Evolutionary conservation across 805 yeast species (phyloP), one percentile per base, ranked within the genome.

Genomic region (Candida sithepensis): DNA sequence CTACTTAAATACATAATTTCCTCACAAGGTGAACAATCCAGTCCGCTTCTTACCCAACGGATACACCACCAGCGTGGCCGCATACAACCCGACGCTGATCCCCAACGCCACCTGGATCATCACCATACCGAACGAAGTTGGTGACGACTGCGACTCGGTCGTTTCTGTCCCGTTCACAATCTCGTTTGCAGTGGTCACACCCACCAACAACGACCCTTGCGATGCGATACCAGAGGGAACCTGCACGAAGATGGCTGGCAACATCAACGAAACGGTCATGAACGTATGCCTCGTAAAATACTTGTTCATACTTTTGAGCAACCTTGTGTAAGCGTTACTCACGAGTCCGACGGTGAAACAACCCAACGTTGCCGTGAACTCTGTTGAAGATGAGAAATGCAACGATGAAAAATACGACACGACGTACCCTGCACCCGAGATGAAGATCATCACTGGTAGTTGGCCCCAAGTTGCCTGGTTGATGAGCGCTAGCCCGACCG

Each of bases 211-310:
- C 2, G 95, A 79, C 33, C 95, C 86, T 58, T 90, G 92, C 0
- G 96, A 82, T 2, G 97, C 97, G 50, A 92, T 82, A 64, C 97
- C 97, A 1, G 92, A 84, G 3, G 98, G 98, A 40, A 92, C 97
- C 65, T 87, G 95, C 3, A 89, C 96, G 61, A 92, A 91, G 41
- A 92, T 88, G 0, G 92, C 98, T 0, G 98, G 98, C 46, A 92
- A 68, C 96, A 92, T 92, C 6, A 96, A 94, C 21, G 96, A 85
- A 22, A 91, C 96, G 0, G 98, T 97, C 70, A 92, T 79, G 24
- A 62, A 60, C 6, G 67, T 52, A 2, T 65, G 59, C 26, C 54
- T 55, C 10, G 55, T 50, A 14, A 63, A 52, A n/a, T 51, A 51
- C 42, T 55, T 55, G 42, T 56, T 57, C 36, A 61, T 46, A 2